Conservation (phyloP, 2,329 filamentous ascomycete species). For the Colletotrichum tropicicola region DNA sequence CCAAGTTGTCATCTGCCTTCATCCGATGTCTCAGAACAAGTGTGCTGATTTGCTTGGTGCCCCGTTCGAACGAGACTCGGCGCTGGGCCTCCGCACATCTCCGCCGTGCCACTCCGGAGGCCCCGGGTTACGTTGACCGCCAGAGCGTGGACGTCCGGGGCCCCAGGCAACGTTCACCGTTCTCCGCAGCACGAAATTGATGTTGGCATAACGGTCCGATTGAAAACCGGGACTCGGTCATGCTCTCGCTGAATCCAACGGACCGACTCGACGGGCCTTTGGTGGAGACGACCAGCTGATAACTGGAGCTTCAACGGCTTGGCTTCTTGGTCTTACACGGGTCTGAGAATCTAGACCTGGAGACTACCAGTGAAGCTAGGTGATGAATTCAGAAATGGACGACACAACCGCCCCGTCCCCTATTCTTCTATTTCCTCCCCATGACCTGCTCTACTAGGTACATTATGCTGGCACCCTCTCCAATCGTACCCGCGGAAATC, state of each 20-base stretch:
- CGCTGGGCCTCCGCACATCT: background rate
- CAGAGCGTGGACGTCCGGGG: constrained; percentile 5
- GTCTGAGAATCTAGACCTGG: background rate
- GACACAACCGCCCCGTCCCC: too few relatives aligned
- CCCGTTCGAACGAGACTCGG: background rate
- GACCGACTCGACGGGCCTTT: constrained; percentile 21
- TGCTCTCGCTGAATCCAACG: constrained; percentile 22
- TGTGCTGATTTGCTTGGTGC: background rate
- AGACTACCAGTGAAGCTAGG: too few relatives aligned
- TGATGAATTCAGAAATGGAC: too few relatives aligned
- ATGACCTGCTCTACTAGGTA: too few relatives aligned
- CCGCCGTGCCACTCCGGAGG: constrained; percentile 10
- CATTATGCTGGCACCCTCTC: too few relatives aligned
- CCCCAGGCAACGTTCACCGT: constrained; percentile 6
- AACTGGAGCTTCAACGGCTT: constrained; percentile 20
- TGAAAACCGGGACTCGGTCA: background rate
- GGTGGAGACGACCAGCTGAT: constrained; percentile 5
- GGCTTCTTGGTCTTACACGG: constrained; percentile 1
- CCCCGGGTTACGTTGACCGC: constrained; percentile 4
- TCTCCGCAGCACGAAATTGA: constrained; percentile 3
- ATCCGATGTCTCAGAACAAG: background rate
- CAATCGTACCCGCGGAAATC: too few relatives aligned
- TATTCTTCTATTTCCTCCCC: too few relatives aligned
- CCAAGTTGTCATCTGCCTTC: too few relatives aligned
- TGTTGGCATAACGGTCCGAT: constrained; percentile 21